Base-by-base conservation (phyloP, 345 rosid genomes). In the Corchorus olitorius region DNA sequence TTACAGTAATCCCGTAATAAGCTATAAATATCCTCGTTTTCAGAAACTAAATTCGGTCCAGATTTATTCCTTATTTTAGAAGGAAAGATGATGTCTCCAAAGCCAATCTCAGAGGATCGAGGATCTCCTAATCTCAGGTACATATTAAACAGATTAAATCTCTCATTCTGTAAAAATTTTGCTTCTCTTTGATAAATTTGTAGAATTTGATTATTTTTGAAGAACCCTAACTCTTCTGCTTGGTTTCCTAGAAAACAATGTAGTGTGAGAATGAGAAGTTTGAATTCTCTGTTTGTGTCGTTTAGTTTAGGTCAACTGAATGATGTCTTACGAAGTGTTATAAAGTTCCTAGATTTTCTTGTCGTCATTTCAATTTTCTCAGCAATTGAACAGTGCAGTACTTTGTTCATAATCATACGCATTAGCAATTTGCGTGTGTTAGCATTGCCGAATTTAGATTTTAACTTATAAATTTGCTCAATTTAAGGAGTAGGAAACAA, bases 81-180 rank as follows among this genome's bases (percentile, higher is more conserved):
- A 12, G 55, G 17, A n/a, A 72, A 70, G 72, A 94, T 91, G 91
- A 94, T 89, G 92, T 89, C 97, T 68, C 94, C 97, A 56, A 89
- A 80, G 82, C 92, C 78, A 87, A 79, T 79, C 76, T 80, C 91
- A 65, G 97, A 93, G 54, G 97, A 89, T 88, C 89, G 97, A 79
- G 95, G 89, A 77, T 93, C 97, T 76, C 50, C 93, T 72, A 86
- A 91, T 74, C 87, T 84, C 86, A 86, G 95, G 98, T 93, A 77
- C 27, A 46, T 55, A 15, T 60, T 13, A 45, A 70, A 15, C 22
- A 6, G 1, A 65, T 35, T 50, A 34, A 5, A 64, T 54, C 56
- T 54, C 72, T 41, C 50, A 8, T 37, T 37, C 1, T 14, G 6
- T 39, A 6, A 39, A 39, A 39, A 39, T 3, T 39, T 39, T 39